Evolutionary conservation across 164 flowering plant species (phyloP).

Genomic region (Sedum album): DNA sequence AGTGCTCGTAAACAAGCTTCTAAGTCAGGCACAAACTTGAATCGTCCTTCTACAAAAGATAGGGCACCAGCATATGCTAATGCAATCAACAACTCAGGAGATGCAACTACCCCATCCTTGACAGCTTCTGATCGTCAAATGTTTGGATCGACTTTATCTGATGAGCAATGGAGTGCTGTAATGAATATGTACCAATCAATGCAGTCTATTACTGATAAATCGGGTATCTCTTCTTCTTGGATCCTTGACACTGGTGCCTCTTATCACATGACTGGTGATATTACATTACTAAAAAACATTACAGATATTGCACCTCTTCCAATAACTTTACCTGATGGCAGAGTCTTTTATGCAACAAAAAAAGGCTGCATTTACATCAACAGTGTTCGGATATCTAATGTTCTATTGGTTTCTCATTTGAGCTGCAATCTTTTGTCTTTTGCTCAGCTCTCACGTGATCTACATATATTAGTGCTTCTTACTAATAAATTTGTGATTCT

Average conservation of each 20-base stretch:
- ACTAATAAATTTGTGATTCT: no score
- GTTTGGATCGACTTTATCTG: neutral
- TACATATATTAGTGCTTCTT: no score
- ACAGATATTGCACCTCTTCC: neutral
- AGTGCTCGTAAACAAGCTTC: neutral
- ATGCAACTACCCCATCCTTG: neutral
- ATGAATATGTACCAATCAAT: no score
- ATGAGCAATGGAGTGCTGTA: neutral
- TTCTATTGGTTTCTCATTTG: no score
- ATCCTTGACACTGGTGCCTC: constrained; percentile 6
- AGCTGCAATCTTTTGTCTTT: no score
- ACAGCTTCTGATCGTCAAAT: neutral
- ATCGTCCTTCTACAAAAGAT: neutral
- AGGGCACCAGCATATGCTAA: neutral
- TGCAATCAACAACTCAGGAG: neutral
- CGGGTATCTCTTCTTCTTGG: neutral
- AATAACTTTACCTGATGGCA: constrained; percentile 2
- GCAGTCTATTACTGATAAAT: neutral
- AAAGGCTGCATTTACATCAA: neutral
- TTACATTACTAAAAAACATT: neutral
- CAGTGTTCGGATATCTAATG: no score
- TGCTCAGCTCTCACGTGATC: no score
- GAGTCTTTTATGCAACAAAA: neutral
- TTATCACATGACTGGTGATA: constrained; percentile 9
- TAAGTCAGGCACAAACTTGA: no score